These are phyloP conservation scores for Peniophora sp. DNA, from an alignment of 1,284 basidiomycete genomes.

Conservation along the genomic window DNA sequence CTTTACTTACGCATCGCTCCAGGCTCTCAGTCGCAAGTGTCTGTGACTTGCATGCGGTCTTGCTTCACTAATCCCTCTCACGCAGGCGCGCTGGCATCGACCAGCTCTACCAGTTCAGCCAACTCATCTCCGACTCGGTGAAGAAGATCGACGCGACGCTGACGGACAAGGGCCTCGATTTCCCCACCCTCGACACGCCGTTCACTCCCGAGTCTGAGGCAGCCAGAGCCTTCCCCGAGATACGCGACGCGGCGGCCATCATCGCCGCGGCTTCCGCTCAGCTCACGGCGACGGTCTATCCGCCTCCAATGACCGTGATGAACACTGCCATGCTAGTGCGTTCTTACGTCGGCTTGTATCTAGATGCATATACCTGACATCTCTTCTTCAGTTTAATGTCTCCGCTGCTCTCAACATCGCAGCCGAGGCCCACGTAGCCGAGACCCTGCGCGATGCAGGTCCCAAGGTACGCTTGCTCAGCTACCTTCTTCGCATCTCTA, in stretches of 20 bases:
- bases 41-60: no score
- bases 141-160: not conserved
- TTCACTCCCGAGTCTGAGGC: not conserved
- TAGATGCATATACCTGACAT: not conserved
- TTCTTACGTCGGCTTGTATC: not conserved
- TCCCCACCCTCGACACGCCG: not conserved
- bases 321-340: not conserved
- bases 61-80: no score
- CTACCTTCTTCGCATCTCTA: no score
- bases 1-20: no score
- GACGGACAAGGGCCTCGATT: not conserved
- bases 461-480: not conserved
- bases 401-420: not conserved
- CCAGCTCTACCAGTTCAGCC: not conserved
- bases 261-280: not conserved
- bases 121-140: not conserved
- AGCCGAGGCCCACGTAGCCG: not conserved
- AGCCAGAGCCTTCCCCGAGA: not conserved
- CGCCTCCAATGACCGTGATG: not conserved
- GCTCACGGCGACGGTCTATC: not conserved
- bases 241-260: not conserved
- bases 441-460: not conserved
- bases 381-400: not conserved
- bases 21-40: no score
- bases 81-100: not conserved